Base-by-base conservation (phyloP, 2,329 filamentous ascomycete species). In the Verticillium zaregamsianum region DNA sequence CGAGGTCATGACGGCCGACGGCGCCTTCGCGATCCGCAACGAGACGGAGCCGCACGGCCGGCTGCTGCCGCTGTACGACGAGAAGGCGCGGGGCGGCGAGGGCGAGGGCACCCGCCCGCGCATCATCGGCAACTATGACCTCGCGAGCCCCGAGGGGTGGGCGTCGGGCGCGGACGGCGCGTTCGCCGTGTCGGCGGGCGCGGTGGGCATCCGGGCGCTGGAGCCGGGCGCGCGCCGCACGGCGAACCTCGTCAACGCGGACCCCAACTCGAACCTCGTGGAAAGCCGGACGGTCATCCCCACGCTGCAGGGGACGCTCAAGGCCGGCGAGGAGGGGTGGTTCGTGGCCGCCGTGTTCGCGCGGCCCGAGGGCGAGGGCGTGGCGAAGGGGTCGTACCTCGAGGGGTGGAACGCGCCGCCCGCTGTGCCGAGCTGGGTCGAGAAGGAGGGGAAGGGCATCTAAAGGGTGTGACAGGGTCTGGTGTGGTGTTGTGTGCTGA, bases 241-340 rank as follows among this genome's bases (percentile, higher is more conserved):
- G 60, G 90, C 90, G 3, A 87, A 83, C 70, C 79, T 92, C 31
- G 85, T 93, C 57, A 87, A 92, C 62, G 89, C 90, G 12, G 91
- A 93, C 71, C 90, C 90, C 7, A 93, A 93, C 76, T 90, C 88
- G 57, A 93, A 93, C 74, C 76, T 93, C 37, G 80, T 92, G 2
- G 87, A 92, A 75, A 86, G 87, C 62, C 79, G 90, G 62, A 92
- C 89, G 4, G 81, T 90, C 52, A 84, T 93, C 67, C 91, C 91
- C 28, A 88, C 88, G 33, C 74, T 93, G 68, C 84, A 87, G 70
- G 80, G 84, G 65, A 86, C 85, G 31, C 72, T 93, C 39, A 76
- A 77, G 59, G 78, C 80, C 55, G 88, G 84, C 0, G 78, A 85
- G 67, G 81, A 79, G 32, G 80, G 78, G 40, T 91, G 88, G 88